Percentiles rank a stretch among this genome's conserved stretches.
These are phyloP conservation scores for Sporothrix humicola DNA, from an alignment of 2,329 filamentous ascomycete species.

Conservation along the genomic window DNA sequence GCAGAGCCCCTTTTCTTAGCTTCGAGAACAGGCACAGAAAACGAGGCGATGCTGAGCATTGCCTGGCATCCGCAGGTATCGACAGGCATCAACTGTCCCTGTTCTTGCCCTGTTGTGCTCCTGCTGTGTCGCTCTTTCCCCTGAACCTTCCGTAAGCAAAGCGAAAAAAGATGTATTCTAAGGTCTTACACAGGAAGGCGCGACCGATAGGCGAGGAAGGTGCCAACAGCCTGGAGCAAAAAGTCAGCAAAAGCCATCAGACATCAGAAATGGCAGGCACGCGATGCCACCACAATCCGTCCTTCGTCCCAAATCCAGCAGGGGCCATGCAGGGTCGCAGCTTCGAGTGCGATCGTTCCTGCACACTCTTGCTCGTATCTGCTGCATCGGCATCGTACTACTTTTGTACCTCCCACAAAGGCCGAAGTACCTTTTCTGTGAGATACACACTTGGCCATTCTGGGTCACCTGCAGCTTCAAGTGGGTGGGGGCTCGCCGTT, in stretches of 20 bases:
- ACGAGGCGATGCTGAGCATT: conserved; percentile 3
- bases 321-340: not conserved
- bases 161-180: not conserved
- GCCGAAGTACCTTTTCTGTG: too few species aligned
- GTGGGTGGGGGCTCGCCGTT: not conserved
- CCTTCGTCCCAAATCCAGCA: conserved; percentile 20
- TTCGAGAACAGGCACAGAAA: not conserved
- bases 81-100: not conserved
- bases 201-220: not conserved
- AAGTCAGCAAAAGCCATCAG: not conserved
- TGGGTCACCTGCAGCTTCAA: not conserved
- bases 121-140: not conserved
- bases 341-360: conserved; percentile 9
- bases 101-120: not conserved
- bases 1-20: not conserved
- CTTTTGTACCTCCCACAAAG: not conserved
- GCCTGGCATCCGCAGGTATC: not conserved
- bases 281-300: not conserved
- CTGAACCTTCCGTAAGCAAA: not conserved
- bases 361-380: not conserved
- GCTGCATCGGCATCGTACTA: conserved; percentile 12
- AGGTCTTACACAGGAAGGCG: not conserved
- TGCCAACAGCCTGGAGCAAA: not conserved
- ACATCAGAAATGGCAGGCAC: not conserved
- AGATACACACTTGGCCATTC: conserved; percentile 10